Evolutionary conservation across 495 filamentous ascomycete species (phyloP).

Genomic region (Annulohypoxylon bovei): DNA sequence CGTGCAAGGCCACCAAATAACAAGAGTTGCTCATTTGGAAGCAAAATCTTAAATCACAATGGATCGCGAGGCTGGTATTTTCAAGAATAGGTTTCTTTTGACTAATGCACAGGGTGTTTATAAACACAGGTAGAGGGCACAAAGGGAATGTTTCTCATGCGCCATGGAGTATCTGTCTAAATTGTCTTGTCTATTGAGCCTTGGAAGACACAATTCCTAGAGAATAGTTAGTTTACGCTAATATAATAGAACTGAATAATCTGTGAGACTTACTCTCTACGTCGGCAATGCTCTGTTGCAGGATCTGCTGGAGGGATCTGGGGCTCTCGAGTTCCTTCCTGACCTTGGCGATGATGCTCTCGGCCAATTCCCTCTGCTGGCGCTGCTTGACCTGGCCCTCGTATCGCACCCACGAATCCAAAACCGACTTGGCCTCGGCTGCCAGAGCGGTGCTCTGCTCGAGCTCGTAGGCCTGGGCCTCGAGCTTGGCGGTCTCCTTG

Average conservation of each 20-base stretch:
- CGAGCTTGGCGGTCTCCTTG: conserved; percentile 97
- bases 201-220: conserved; percentile 65
- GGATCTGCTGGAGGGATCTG: conserved; percentile 91
- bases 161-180: conserved; percentile 51
- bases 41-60: conserved; percentile 8
- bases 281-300: conserved; percentile 93
- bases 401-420: conserved; percentile 98
- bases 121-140: conserved; percentile 47
- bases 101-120: conserved; percentile 53
- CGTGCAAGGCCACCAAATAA: neutral
- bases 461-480: conserved; percentile 94
- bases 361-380: conserved; percentile 94
- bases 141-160: conserved; percentile 57
- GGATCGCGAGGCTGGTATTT: conserved; percentile 16
- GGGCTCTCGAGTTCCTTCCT: conserved; percentile 98
- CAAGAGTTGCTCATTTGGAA: neutral
- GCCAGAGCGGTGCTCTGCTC: conserved; percentile 93
- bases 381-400: conserved; percentile 98
- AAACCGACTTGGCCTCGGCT: conserved; percentile 89
- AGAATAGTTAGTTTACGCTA: conserved; percentile 38
- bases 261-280: conserved; percentile 84
- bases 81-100: conserved; percentile 43
- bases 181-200: conserved; percentile 58
- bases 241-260: neutral
- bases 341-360: conserved; percentile 93